Percentiles rank a stretch among this genome's conserved stretches.
These are phyloP conservation scores for Rutidosis leptorrhynchoides DNA, from an alignment of 129 eudicot genomes.

Conservation along the genomic window DNA sequence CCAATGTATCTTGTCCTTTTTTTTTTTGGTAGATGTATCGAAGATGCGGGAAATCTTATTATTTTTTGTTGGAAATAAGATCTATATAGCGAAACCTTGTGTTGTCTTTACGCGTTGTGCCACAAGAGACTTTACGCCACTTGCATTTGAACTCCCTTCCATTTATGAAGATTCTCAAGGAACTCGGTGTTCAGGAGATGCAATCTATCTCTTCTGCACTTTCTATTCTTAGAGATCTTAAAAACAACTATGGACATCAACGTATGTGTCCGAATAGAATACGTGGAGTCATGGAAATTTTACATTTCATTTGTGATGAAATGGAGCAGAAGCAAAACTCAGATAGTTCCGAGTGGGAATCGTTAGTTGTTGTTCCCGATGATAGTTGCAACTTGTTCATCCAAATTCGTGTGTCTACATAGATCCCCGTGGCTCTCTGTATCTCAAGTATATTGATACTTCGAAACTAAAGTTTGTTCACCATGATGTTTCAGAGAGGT, in stretches of 20 bases:
- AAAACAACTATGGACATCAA: conserved; percentile 58
- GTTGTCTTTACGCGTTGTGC: conserved; percentile 53
- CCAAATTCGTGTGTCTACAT: conserved; percentile 57
- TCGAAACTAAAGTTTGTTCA: conserved; percentile 64
- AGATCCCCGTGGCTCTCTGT: conserved; percentile 59
- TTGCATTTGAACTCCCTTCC: conserved; percentile 72
- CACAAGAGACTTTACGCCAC: conserved; percentile 57
- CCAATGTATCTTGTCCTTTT: not conserved
- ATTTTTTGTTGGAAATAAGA: conserved; percentile 71
- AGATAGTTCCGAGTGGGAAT: conserved; percentile 39
- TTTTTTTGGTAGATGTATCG: conserved; percentile 33
- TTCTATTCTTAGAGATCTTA: conserved; percentile 51
- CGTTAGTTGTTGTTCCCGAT: conserved; percentile 60
- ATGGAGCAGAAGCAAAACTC: conserved; percentile 31
- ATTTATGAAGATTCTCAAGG: conserved; percentile 56
- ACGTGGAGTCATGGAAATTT: conserved; percentile 62
- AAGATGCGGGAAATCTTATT: conserved; percentile 55
- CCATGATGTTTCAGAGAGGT: conserved; percentile 50
- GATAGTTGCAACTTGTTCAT: conserved; percentile 65
- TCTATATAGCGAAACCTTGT: conserved; percentile 55
- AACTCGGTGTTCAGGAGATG: conserved; percentile 55
- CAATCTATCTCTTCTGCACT: conserved; percentile 52
- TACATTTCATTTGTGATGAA: conserved; percentile 51
- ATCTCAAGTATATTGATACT: conserved; percentile 53
- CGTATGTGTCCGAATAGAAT: conserved; percentile 71